These are phyloP conservation scores for Rhodotorula sp. DNA, from an alignment of 1,284 basidiomycete genomes.

Conservation along the genomic window DNA sequence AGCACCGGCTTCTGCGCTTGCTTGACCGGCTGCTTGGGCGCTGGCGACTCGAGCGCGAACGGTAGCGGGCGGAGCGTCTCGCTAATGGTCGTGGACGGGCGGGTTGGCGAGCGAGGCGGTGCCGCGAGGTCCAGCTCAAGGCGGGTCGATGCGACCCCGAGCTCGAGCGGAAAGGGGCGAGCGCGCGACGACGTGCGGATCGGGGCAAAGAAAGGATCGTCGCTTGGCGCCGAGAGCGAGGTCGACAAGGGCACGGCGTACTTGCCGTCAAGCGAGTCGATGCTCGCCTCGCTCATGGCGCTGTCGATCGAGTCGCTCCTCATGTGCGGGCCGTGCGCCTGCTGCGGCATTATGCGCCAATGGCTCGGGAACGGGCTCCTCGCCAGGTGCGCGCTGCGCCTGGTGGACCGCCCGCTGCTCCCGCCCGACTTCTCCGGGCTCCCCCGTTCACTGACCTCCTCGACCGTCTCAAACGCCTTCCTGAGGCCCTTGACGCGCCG, in stretches of 20 bases:
- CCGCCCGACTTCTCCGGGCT: neutral
- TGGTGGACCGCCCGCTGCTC: too few relatives aligned
- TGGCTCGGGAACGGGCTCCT: neutral
- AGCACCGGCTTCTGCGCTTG: neutral
- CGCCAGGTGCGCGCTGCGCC: neutral
- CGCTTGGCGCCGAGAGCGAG: neutral
- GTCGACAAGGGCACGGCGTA: neutral
- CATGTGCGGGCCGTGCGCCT: neutral
- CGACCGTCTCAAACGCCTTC: conserved; percentile 31
- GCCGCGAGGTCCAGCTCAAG: neutral
- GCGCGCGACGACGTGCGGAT: neutral
- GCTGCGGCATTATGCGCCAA: neutral
- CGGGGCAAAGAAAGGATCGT: neutral
- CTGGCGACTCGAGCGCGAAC: neutral
- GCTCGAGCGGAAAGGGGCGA: neutral
- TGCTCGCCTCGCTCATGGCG: conserved; percentile 11
- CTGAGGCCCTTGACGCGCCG: conserved; percentile 39
- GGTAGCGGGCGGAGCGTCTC: too few relatives aligned
- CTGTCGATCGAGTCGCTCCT: conserved; percentile 13
- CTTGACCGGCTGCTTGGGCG: neutral
- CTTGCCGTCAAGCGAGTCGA: conserved; percentile 16
- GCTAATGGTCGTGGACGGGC: neutral
- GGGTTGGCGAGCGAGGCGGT: neutral
- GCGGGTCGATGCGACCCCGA: neutral
- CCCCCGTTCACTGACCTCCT: conserved; percentile 6